These are phyloP conservation scores for Chaetomium cochliodes DNA, from an alignment of 495 filamentous ascomycete species.

Conservation along the genomic window DNA sequence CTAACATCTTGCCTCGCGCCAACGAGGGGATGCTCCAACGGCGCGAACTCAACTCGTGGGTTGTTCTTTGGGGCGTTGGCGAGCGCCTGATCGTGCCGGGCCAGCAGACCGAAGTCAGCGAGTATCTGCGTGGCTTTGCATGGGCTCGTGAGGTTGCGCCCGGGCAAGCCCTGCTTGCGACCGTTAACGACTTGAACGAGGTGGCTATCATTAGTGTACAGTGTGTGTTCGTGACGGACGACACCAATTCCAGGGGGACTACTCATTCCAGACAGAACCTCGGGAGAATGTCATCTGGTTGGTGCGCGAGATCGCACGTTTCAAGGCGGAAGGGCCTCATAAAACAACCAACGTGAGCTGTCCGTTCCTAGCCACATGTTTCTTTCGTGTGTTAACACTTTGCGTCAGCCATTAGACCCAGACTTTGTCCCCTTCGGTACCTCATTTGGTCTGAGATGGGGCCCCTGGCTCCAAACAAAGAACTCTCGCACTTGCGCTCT, in stretches of 20 bases:
- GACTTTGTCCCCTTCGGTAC: slow-evolving; percentile 44
- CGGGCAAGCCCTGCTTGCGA: slow-evolving; percentile 41
- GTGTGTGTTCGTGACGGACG: slow-evolving; percentile 24
- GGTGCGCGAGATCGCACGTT: slow-evolving; percentile 44
- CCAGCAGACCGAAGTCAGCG: slow-evolving; percentile 35
- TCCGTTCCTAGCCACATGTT: not conserved
- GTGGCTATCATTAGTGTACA: slow-evolving; percentile 46
- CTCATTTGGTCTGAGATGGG: slow-evolving; percentile 47
- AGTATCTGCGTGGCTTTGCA: slow-evolving; percentile 46
- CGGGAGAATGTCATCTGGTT: slow-evolving; percentile 40
- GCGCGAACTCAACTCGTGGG: slow-evolving; percentile 34
- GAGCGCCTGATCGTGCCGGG: slow-evolving; percentile 47
- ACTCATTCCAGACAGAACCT: slow-evolving; percentile 4
- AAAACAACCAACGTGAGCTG: slow-evolving; percentile 34
- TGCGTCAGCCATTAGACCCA: slow-evolving; percentile 35
- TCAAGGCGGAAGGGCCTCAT: slow-evolving; percentile 47
- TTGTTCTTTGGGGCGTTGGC: slow-evolving; percentile 49
- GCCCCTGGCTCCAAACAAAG: slow-evolving; percentile 41
- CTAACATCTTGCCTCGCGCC: slow-evolving; percentile 28
- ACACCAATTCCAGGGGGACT: slow-evolving; percentile 13
- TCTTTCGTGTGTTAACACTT: not conserved
- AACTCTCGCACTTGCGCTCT: slow-evolving; percentile 37
- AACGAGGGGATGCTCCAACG: slow-evolving; percentile 35
- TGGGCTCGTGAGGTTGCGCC: slow-evolving; percentile 46
- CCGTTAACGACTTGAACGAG: slow-evolving; percentile 45